Evolutionary conservation across 176 grass and related monocot species (phyloP).

Genomic region (Oropetium thomaeum): DNA sequence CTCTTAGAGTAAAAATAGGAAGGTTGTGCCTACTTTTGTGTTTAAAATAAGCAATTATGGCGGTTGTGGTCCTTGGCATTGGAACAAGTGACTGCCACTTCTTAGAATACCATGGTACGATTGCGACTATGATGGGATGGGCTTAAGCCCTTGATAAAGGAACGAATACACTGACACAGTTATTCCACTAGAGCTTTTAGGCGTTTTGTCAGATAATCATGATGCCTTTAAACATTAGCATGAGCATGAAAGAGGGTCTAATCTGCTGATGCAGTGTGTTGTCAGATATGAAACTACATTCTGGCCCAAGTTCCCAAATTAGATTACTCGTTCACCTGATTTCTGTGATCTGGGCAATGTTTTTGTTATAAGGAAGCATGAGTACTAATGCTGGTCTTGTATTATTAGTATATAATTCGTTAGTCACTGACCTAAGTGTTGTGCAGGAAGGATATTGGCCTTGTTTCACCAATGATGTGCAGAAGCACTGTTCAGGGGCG

Average conservation of each 20-base stretch:
- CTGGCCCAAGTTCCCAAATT: not conserved
- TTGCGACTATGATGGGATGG: not conserved
- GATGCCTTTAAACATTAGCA: not conserved
- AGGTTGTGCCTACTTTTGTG: not conserved
- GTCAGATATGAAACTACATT: not conserved
- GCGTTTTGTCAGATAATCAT: not conserved
- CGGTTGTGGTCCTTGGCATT: not conserved
- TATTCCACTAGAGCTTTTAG: not conserved
- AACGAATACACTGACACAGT: not conserved
- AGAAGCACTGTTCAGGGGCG: conserved; percentile 83
- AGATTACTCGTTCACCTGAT: not conserved
- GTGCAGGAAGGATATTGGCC: conserved; percentile 70
- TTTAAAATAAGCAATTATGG: not conserved
- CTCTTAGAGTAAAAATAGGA: not conserved
- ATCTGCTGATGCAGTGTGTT: no score
- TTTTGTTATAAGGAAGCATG: not conserved
- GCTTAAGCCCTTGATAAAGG: not conserved
- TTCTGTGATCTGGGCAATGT: not conserved
- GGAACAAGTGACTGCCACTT: not conserved
- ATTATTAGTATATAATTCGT: not conserved
- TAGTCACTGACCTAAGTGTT: not conserved
- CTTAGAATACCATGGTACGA: not conserved
- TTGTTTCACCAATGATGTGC: conserved; percentile 46
- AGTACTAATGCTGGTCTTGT: not conserved
- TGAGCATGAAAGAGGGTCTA: not conserved